A percentile compares a stretch with the other conserved stretches of the same genome.
phyloP scores from a whole-genome alignment of 2,329 filamentous ascomycete genomes.

The Drechslerella stenobrocha region DNA sequence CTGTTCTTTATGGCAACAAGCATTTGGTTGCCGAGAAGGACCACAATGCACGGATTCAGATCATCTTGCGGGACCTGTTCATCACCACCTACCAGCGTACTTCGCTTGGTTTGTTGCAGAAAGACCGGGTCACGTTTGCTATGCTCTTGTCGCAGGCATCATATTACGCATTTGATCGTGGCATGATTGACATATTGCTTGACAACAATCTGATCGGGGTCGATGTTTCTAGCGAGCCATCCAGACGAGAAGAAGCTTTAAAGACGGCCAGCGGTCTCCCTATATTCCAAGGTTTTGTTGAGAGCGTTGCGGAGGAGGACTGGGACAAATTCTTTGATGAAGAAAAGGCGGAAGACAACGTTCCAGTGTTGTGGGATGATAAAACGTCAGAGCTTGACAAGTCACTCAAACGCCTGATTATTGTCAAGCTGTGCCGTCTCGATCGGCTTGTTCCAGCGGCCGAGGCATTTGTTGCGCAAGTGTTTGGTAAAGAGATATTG shows the following conservation, averaged over 20 bases:
- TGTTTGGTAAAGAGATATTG: conserved; percentile 81
- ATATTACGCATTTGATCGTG: conserved; percentile 94
- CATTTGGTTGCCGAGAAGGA: conserved; percentile 71
- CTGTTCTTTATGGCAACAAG: conserved; percentile 79
- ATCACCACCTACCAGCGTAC: conserved; percentile 92
- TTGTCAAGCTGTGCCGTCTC: conserved; percentile 92
- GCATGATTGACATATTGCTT: conserved; percentile 80
- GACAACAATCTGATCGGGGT: conserved; percentile 74
- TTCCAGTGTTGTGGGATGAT: conserved; percentile 73
- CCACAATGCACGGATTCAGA: conserved; percentile 77
- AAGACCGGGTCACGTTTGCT: conserved; percentile 88
- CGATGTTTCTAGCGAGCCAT: conserved; percentile 72
- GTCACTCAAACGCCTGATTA: conserved; percentile 77
- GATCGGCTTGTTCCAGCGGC: conserved; percentile 92
- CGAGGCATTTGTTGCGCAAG: conserved; percentile 81
- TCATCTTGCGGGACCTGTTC: conserved; percentile 90
- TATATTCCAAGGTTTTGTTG: conserved; percentile 72
- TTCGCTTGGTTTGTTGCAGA: conserved; percentile 88
- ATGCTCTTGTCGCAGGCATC: conserved; percentile 94
- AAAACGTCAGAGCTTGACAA: conserved; percentile 66
- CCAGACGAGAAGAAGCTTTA: conserved; percentile 70
- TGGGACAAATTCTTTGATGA: conserved; percentile 85
- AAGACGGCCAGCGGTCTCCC: conserved; percentile 69
- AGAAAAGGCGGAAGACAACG: conserved; percentile 80
- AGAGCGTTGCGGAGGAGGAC: conserved; percentile 64